Conservation (phyloP, 2,329 filamentous ascomycete species). For the Leptographium wingfieldii region DNA sequence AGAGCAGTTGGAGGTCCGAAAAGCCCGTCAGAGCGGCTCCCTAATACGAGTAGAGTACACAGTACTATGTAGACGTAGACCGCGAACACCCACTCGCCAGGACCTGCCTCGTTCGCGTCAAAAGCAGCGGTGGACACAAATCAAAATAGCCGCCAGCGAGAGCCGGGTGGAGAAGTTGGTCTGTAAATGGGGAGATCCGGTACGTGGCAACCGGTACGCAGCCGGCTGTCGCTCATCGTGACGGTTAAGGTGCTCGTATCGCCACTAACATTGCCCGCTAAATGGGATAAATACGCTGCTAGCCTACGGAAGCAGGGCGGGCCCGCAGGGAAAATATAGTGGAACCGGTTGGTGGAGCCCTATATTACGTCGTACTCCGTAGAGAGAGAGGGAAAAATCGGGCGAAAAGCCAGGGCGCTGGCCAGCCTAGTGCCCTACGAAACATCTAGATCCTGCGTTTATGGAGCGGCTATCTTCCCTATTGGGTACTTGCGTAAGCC, state of each 20-base stretch:
- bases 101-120: background rate
- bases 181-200: background rate
- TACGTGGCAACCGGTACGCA: background rate
- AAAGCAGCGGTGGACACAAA: background rate
- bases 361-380: background rate
- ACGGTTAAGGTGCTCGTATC: no score
- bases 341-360: background rate
- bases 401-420: background rate
- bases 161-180: background rate
- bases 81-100: no score
- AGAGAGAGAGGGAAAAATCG: background rate
- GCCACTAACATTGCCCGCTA: background rate
- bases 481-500: no score
- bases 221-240: background rate
- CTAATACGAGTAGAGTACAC: no score
- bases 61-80: no score
- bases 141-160: background rate
- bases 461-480: no score
- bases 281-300: background rate
- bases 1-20: no score
- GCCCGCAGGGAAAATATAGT: background rate
- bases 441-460: no score
- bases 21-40: no score
- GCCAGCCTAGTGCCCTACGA: background rate
- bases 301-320: background rate